Conservation (phyloP, 225 moss, liverwort and hornwort species). For the Lunularia cruciata region DNA sequence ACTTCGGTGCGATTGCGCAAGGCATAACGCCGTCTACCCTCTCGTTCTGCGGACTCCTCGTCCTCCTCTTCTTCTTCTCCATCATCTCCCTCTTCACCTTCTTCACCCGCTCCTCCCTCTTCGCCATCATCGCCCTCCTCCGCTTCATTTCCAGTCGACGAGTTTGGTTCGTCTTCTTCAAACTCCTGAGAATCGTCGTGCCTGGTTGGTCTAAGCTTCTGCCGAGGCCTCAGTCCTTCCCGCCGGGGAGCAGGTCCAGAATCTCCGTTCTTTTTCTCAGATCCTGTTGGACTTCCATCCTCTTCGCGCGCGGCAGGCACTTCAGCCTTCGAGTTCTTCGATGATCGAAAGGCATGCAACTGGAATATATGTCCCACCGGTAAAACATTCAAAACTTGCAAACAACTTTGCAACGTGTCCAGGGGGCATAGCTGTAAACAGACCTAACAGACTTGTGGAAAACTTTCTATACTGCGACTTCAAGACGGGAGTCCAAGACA, state of each 20-base stretch:
- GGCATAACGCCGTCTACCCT: conserved; percentile 79
- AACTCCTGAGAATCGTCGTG: conserved; percentile 26
- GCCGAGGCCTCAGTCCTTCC: conserved; percentile 71
- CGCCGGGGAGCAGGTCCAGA: conserved; percentile 62
- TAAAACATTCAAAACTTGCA: background rate
- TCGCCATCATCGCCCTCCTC: conserved; percentile 49
- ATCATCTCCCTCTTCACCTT: conserved; percentile 40
- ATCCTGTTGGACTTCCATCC: conserved; percentile 58
- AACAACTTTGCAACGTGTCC: too few relatives aligned
- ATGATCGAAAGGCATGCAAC: conserved; percentile 48
- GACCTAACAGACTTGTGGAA: too few relatives aligned
- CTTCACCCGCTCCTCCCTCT: conserved; percentile 47
- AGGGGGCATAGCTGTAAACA: too few relatives aligned
- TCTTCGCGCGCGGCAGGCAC: conserved; percentile 50
- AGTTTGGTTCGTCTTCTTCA: conserved; percentile 28
- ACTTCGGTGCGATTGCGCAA: conserved; percentile 80
- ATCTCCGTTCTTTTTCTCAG: conserved; percentile 54
- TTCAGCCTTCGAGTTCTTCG: conserved; percentile 48
- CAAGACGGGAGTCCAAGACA: too few relatives aligned
- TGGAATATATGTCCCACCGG: conserved; percentile 21
- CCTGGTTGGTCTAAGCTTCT: conserved; percentile 56
- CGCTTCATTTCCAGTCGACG: conserved; percentile 20
- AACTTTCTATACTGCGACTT: too few relatives aligned
- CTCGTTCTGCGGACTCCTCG: conserved; percentile 28
- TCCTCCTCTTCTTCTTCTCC: conserved; percentile 70